Conservation (phyloP, 1,284 basidiomycete species). For the Marasmius tenuissimus region DNA sequence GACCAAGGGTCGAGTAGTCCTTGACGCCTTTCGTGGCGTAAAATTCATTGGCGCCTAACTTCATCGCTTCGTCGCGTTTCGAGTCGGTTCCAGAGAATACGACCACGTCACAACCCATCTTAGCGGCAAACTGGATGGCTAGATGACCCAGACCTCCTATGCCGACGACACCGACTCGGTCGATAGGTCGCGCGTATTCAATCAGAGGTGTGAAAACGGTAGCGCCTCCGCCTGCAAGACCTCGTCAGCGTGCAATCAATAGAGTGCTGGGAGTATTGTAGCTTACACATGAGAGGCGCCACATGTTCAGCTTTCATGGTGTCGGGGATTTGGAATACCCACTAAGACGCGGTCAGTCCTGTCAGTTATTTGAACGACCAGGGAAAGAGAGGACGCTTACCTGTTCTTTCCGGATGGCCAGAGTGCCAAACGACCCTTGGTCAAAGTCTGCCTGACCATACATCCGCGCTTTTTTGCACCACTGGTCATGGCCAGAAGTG, state of each 20-base stretch:
- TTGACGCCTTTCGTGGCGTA: constrained; percentile 34
- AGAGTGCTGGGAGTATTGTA: background rate
- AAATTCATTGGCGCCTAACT: constrained; percentile 55
- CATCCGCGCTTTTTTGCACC: constrained; percentile 27
- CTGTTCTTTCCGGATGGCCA: constrained; percentile 57
- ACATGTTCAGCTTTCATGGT: constrained; percentile 48
- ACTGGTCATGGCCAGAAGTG: constrained; percentile 42
- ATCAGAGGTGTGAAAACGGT: constrained; percentile 63
- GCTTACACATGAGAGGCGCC: constrained; percentile 50
- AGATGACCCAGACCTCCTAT: constrained; percentile 57
- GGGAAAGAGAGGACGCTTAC: constrained; percentile 48
- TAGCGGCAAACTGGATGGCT: constrained; percentile 51
- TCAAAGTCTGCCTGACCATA: constrained; percentile 49
- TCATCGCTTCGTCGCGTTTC: constrained; percentile 58
- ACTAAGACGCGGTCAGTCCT: constrained; percentile 21
- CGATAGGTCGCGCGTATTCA: constrained; percentile 37
- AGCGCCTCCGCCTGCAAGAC: constrained; percentile 36
- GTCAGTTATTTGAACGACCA: background rate
- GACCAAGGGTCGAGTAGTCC: constrained; percentile 19
- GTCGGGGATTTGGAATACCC: constrained; percentile 69
- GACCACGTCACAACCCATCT: constrained; percentile 59
- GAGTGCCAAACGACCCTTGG: constrained; percentile 59
- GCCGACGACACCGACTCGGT: constrained; percentile 65
- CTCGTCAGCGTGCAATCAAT: background rate
- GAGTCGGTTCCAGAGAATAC: constrained; percentile 57